phyloP scores from a whole-genome alignment of 164 flowering plant genomes.

The Sextonia rubra region DNA sequence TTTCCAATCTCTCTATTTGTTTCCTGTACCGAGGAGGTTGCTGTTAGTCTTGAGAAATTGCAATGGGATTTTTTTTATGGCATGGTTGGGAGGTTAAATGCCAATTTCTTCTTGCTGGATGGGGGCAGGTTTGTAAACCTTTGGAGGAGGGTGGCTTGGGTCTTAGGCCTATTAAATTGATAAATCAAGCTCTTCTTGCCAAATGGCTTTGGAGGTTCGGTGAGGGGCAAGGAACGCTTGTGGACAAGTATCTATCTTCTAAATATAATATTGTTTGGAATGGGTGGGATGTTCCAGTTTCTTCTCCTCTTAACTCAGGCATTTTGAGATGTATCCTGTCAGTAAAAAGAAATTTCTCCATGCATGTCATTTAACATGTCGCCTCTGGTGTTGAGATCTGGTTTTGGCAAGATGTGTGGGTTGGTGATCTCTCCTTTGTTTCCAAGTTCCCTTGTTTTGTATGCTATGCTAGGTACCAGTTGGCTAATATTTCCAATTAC shows the following conservation, averaged over 20 bases:
- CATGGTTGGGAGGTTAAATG: neutral
- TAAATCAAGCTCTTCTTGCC: neutral
- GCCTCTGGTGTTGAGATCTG: neutral
- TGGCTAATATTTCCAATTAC: neutral
- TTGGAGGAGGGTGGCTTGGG: neutral
- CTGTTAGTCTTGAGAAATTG: neutral
- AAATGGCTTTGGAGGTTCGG: neutral
- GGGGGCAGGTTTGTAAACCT: neutral
- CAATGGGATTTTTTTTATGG: neutral
- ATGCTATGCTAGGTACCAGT: neutral
- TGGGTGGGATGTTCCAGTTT: neutral
- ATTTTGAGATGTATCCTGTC: neutral
- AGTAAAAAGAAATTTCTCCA: neutral
- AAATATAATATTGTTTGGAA: neutral
- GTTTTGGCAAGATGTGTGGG: slow-evolving; percentile 1
- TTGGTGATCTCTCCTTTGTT: neutral
- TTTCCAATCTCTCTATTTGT: neutral
- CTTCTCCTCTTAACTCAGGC: neutral
- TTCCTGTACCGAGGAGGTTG: neutral
- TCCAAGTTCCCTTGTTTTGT: neutral
- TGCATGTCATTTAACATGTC: neutral
- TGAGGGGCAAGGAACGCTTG: neutral
- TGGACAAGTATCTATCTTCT: neutral
- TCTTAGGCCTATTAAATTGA: neutral
- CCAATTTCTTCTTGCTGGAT: neutral